Evolutionary conservation across 495 filamentous ascomycete species (phyloP), one percentile per base, ranked within the genome.

Genomic region (Evansstolkia leycettana): DNA sequence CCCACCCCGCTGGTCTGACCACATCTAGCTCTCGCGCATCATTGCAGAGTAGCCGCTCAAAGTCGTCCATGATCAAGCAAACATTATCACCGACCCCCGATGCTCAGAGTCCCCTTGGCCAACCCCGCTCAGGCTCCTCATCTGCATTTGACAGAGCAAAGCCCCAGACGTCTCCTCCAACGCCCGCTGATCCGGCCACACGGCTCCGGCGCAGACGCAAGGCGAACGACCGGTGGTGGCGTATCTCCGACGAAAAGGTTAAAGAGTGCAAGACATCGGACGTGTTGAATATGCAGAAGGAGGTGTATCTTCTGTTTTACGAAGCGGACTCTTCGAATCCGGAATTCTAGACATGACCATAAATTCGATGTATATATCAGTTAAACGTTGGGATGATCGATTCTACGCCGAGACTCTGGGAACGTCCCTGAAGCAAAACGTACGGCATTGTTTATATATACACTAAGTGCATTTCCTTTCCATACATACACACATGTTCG

Each of bases 231-330:
- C 72, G 83, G 13, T 99, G 90, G 90, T 99, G 90, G 90, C 74
- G 90, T 10, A 95, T 99, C 31, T 95, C 88, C 26, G 90, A 99
- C 51, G 90, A 96, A 24, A 95, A 95, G 51, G 72, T 96, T 38
- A 93, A 89, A 49, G 89, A 95, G 50, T 79, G 84, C 38, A 90
- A 82, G 57, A 96, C 87, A 2, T 75, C 72, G 33, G 89, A 99
- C 34, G 85, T 99, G 14, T 51, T 99, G 36, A 72, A 72, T 7
- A 94, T 95, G 89, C 86, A 95, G 54, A 80, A 78, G 43, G 90
- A 95, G 55, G 89, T 95, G 0, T 99, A 96, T 54, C 59, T 99
- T 46, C 62, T 99, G 17, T 99, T 99, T 53, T 99, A 99, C 51
- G 89, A 95, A 56, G 56, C 88, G 40, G 82, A 85, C 43, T 64